Evolutionary conservation across 306 rosid species (phyloP), one percentile per base, ranked within the genome.

Genomic region (Oxytropis ochrocephala): DNA sequence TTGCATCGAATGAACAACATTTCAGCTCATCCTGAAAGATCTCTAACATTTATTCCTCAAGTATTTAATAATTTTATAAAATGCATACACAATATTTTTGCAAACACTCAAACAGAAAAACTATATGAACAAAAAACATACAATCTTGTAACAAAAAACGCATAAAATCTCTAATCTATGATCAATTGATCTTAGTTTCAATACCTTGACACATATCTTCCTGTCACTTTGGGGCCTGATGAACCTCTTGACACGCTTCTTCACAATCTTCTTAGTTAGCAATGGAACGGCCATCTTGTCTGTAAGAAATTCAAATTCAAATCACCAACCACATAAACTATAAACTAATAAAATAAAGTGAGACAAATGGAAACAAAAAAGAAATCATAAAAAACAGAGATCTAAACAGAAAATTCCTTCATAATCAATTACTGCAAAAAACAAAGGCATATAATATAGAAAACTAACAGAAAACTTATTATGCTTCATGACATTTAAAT

Each of bases 241-340:
- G 70, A 86, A 86, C 63, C 80, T 66, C 75, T 79, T 81, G 77
- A 77, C 83, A 27, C 88, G 91, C 87, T 86, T 86, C 91, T 86
- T 86, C 55, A 86, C 86, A 74, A 86, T 81, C 67, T 74, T 81
- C 85, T 86, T 86, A 64, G 67, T 81, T 32, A 86, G 70, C 83
- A 86, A 48, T 27, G 91, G 91, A 70, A 81, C 91, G 2, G 87
- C 91, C 88, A 86, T 81, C 67, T 71, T 55, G 41, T 33, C 83
- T 82, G 70, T 69, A 12, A 16, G 44, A 46, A 44, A 71, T 18
- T 39, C 29, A 41, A 55, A 47, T 62, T 2, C 21, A 69, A 1
- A 11, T 24, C 12, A 58, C 7, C 3, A 36, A 54, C 42, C 1
- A 32, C 17, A 14, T 35, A 48, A n/a, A n/a, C n/a, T n/a, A n/a